These are phyloP conservation scores for Eucalyptus lansdowneana DNA, from an alignment of 345 rosid species.

Conservation along the genomic window DNA sequence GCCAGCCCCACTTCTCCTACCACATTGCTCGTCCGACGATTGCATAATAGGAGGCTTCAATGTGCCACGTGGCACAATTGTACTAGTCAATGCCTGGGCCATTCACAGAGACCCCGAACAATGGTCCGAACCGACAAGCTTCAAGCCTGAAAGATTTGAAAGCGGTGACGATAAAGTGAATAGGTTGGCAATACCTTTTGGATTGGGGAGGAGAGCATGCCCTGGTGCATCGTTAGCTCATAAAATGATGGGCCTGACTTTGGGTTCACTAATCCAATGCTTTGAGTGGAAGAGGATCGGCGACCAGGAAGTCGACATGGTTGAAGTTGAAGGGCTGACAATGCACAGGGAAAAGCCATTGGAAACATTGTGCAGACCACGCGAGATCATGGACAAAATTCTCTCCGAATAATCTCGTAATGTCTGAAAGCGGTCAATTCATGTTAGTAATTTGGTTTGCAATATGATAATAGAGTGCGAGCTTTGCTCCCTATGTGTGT, in stretches of 20 bases:
- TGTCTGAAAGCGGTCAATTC: background rate
- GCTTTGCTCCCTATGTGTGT: background rate
- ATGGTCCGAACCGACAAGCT: background rate
- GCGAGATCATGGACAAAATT: background rate
- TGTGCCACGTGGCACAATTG: background rate
- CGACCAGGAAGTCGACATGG: slow-evolving; percentile 26
- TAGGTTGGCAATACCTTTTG: background rate
- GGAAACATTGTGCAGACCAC: slow-evolving; percentile 17
- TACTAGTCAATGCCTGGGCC: background rate
- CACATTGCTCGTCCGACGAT: background rate
- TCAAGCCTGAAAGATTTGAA: background rate
- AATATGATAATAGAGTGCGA: background rate
- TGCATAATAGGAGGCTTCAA: background rate
- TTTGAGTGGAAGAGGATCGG: slow-evolving; percentile 40
- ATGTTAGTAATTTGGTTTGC: background rate
- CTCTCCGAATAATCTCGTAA: background rate
- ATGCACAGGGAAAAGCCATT: slow-evolving; percentile 30
- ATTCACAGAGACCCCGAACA: background rate
- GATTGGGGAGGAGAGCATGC: slow-evolving; percentile 17
- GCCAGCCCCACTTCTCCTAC: background rate
- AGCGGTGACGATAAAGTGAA: background rate
- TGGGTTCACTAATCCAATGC: slow-evolving; percentile 37
- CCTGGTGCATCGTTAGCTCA: slow-evolving; percentile 12
- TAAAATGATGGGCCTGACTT: slow-evolving; percentile 1
- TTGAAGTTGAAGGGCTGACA: slow-evolving; percentile 22